Base-by-base conservation (phyloP, 2,329 filamentous ascomycete species). In the Zymoseptoria tritici region DNA sequence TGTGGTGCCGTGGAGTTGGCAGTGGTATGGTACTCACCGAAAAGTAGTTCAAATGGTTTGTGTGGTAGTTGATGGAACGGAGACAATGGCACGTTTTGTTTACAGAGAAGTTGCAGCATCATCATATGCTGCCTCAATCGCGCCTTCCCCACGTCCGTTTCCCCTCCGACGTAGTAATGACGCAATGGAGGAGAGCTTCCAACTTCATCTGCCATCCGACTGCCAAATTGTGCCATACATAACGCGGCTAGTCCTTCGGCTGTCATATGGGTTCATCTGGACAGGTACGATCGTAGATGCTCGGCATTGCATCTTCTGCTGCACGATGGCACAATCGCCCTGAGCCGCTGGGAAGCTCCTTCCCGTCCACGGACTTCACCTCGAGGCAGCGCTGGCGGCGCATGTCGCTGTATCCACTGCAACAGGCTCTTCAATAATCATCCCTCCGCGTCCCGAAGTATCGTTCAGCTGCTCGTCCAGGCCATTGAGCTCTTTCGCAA, bases 401-500 rank as follows among this genome's bases (percentile, higher is more conserved):
- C 31, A 36, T 13, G 31, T 9, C 13, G 31, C 5, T 36, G 9
- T 13, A 6, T 16, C 31, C 31, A 16, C 31, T 36, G 13, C 24
- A 16, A 36, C 31, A 13, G 31, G 31, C 31, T 36, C 31, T 36
- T 13, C 21, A 22, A 22, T 22, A 22, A 22, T 36, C 49, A 51
- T 51, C 3, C 56, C 56, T 46, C 60, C 55, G 24, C 49, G 19
- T 7, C 58, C 58, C 3, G 62, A 64, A 7, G 11, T 52, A 42
- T 63, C 60, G 20, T 36, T 29, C n/a, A 64, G 54, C 49, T 51
- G 49, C 21, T 22, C 49, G 49, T 7, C 49, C 49, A 51, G n/a
- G 20, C 50, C 51, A 24, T 21, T 4, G 9, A 60, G 49, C 52
- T 64, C 65, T 42, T 54, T 29, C 9, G 56, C 58, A 13, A 65